phyloP scores from a whole-genome alignment of 768 basidiomycete species.

The Naganishia antarctica region DNA sequence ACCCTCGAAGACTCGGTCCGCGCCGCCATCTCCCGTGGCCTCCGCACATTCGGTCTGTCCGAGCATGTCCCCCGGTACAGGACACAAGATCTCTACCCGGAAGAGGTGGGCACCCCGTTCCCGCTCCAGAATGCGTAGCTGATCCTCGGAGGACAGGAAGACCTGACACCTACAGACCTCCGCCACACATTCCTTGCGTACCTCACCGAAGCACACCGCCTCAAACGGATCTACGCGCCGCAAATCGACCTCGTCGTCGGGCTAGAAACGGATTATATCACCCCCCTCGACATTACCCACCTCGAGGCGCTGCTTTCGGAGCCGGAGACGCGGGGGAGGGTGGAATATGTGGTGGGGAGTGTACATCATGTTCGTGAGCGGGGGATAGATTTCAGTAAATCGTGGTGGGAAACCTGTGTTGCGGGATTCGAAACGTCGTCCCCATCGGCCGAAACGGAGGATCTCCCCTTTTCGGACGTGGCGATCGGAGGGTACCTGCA shows the following conservation, averaged over 20 bases:
- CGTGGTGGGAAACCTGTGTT: constrained; percentile 64
- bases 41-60: constrained; percentile 75
- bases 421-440: no score
- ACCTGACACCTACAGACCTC: constrained; percentile 57
- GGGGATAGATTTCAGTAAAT: constrained; percentile 85
- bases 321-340: constrained; percentile 38
- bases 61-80: constrained; percentile 93
- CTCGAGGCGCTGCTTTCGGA: constrained; percentile 56
- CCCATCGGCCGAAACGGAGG: background rate
- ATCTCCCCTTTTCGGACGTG: background rate
- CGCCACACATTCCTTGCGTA: constrained; percentile 66
- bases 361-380: constrained; percentile 82
- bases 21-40: constrained; percentile 72
- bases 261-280: constrained; percentile 87
- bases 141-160: no score
- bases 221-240: constrained; percentile 61
- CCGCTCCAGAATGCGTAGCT: constrained; percentile 56
- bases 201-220: constrained; percentile 70
- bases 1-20: constrained; percentile 72
- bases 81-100: constrained; percentile 76
- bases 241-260: constrained; percentile 76
- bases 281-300: constrained; percentile 59
- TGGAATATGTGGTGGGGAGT: constrained; percentile 88
- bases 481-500: constrained; percentile 19
- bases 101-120: constrained; percentile 65